A percentile compares a stretch with the other conserved stretches of the same genome.
Conservation (phyloP, 140 eudicot species). For the Stevia rebaudiana region DNA sequence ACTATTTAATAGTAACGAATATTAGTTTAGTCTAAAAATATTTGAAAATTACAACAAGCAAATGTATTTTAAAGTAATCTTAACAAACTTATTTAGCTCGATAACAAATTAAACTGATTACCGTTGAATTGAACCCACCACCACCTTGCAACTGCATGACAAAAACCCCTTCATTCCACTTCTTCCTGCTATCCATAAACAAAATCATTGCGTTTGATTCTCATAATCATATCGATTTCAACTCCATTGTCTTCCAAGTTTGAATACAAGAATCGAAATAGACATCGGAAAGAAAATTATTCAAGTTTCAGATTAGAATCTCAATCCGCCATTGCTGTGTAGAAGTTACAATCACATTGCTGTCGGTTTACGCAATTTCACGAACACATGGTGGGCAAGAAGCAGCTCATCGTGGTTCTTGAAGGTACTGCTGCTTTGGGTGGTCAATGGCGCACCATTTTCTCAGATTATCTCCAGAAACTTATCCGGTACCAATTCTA, state of each 20-base stretch:
- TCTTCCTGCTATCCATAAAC: background rate
- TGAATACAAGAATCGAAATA: background rate
- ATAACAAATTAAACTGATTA: background rate
- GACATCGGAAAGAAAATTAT: background rate
- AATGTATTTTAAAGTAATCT: too few species aligned
- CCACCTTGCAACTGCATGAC: background rate
- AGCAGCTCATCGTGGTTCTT: constrained; percentile 53
- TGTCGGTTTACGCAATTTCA: background rate
- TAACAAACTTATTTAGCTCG: too few species aligned
- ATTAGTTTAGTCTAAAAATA: too few species aligned
- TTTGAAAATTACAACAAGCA: too few species aligned
- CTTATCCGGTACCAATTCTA: constrained; percentile 24
- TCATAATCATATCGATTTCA: background rate
- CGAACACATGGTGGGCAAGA: constrained; percentile 24
- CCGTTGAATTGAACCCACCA: background rate
- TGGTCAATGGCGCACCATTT: constrained; percentile 46
- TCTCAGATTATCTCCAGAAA: constrained; percentile 50
- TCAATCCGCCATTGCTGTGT: background rate
- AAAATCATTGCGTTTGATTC: background rate
- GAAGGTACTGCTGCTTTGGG: constrained; percentile 72
- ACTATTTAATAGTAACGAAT: too few species aligned
- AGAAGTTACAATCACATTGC: background rate
- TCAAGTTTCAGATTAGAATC: background rate
- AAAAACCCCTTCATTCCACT: background rate
- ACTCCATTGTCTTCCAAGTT: background rate